Percentiles rank a stretch among this genome's conserved stretches.
Evolutionary conservation across 208 protist genomes (phyloP).

Genomic region (Leishmania aethiopica): DNA sequence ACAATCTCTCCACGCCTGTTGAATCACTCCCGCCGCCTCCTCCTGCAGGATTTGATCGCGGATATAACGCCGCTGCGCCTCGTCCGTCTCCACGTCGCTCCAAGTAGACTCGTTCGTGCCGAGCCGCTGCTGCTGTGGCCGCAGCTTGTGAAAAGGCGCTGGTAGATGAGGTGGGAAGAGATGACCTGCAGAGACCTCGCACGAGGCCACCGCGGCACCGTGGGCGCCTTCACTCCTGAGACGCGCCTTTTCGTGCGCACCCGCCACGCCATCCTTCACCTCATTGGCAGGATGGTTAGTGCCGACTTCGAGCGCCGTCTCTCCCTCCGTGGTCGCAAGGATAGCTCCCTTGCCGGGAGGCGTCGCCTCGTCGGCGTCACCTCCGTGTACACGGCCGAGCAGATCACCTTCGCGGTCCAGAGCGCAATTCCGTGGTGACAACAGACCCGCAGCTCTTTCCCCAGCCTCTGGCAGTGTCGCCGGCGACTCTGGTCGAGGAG

Average conservation of each 20-base stretch:
- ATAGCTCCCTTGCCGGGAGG: not conserved
- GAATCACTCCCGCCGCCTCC: slow-evolving; percentile 61
- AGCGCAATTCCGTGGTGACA: not conserved
- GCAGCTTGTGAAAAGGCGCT: not conserved
- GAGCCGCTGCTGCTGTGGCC: not conserved
- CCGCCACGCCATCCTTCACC: not conserved
- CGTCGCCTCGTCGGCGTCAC: not conserved
- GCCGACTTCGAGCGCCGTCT: not conserved
- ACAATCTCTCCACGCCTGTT: slow-evolving; percentile 37
- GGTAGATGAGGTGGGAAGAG: not conserved
- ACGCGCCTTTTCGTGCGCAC: not conserved
- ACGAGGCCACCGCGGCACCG: not conserved
- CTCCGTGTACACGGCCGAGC: not conserved
- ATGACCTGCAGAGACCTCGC: not conserved
- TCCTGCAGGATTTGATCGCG: slow-evolving; percentile 42
- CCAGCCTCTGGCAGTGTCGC: not conserved
- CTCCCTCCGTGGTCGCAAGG: not conserved
- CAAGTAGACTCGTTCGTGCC: not conserved
- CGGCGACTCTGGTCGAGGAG: not conserved
- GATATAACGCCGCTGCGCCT: slow-evolving; percentile 28
- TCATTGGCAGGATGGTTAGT: not conserved
- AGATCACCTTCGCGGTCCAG: not conserved
- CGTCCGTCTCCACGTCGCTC: slow-evolving; percentile 1
- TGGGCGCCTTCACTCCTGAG: not conserved
- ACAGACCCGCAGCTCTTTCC: not conserved